Conservation (phyloP, 139 green algal species). For the Coccomyxa sp. region DNA sequence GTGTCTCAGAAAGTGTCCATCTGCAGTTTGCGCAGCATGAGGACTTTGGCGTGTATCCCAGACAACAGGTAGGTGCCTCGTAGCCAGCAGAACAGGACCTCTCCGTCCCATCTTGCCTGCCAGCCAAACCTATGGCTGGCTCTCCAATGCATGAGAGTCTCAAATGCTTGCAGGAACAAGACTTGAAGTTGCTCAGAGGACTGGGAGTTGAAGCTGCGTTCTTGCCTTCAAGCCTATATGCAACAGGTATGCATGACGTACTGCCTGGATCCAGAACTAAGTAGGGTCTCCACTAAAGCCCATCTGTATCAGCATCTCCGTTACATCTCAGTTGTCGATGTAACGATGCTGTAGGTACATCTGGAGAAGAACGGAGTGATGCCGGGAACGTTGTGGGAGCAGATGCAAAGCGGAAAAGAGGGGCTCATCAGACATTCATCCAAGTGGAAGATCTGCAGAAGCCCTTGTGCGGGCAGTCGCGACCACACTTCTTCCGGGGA, state of each 20-base stretch:
- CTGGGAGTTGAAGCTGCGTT: constrained; percentile 76
- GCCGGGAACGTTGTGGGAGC: constrained; percentile 11
- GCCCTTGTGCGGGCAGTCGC: constrained; percentile 73
- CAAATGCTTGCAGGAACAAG: constrained; percentile 46
- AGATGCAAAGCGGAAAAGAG: constrained; percentile 5
- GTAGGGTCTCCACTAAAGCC: background rate
- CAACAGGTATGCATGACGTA: constrained; percentile 23
- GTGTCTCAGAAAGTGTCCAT: background rate
- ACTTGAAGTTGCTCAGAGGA: constrained; percentile 65
- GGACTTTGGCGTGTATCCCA: constrained; percentile 94
- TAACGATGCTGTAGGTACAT: background rate
- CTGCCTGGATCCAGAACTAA: background rate
- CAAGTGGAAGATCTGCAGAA: constrained; percentile 76
- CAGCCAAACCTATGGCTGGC: too few relatives aligned
- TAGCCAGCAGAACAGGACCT: background rate
- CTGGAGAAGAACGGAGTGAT: background rate
- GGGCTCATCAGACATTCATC: constrained; percentile 80
- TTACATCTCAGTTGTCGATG: background rate
- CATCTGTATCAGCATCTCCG: background rate
- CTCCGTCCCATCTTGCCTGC: too few relatives aligned
- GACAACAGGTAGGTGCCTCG: constrained; percentile 44
- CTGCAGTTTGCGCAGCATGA: constrained; percentile 83
- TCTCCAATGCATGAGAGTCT: background rate
- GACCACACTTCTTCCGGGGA: constrained; percentile 96
- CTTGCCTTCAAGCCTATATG: constrained; percentile 70